Percentiles rank a stretch among this genome's conserved stretches.
phyloP scores from a whole-genome alignment of 768 basidiomycete species.

The Termitomyces heimii region DNA sequence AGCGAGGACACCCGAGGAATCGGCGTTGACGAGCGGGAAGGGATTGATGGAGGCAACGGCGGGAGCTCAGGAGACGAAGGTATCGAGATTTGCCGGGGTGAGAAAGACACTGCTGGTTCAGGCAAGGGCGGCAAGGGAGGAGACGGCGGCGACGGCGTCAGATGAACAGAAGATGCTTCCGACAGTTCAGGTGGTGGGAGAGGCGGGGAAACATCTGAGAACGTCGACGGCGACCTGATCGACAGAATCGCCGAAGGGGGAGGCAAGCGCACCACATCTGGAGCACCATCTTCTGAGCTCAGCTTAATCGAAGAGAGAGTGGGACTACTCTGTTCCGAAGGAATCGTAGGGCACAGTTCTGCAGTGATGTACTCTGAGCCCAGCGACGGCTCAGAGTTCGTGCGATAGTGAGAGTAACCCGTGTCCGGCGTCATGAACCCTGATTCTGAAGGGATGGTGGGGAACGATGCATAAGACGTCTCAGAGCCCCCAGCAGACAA shows the following conservation, averaged over 20 bases:
- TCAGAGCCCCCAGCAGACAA: conserved; percentile 36
- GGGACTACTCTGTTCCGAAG: conserved; percentile 37
- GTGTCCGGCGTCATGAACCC: conserved; percentile 28
- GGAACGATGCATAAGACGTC: conserved; percentile 50
- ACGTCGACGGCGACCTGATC: conserved; percentile 11
- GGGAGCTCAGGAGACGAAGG: conserved; percentile 18
- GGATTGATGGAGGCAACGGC: conserved; percentile 18
- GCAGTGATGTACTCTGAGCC: conserved; percentile 47
- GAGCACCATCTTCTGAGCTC: conserved; percentile 23
- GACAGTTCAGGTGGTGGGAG: conserved; percentile 17
- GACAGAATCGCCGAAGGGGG: conserved; percentile 11
- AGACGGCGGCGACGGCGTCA: neutral
- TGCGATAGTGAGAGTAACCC: conserved; percentile 22
- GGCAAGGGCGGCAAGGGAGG: conserved; percentile 13
- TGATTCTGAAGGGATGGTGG: conserved; percentile 52
- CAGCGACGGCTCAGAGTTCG: conserved; percentile 20
- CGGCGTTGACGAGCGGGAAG: conserved; percentile 9
- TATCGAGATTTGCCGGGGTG: conserved; percentile 20
- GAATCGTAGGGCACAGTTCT: conserved; percentile 35
- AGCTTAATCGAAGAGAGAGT: conserved; percentile 28
- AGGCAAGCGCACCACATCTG: conserved; percentile 15
- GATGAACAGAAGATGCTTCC: conserved; percentile 19
- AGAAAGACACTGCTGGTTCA: neutral
- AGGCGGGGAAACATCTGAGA: conserved; percentile 11
- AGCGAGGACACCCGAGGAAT: conserved; percentile 4